These are phyloP conservation scores for Apiotrichum gamsii DNA, from an alignment of 1,284 basidiomycete genomes.

Conservation along the genomic window DNA sequence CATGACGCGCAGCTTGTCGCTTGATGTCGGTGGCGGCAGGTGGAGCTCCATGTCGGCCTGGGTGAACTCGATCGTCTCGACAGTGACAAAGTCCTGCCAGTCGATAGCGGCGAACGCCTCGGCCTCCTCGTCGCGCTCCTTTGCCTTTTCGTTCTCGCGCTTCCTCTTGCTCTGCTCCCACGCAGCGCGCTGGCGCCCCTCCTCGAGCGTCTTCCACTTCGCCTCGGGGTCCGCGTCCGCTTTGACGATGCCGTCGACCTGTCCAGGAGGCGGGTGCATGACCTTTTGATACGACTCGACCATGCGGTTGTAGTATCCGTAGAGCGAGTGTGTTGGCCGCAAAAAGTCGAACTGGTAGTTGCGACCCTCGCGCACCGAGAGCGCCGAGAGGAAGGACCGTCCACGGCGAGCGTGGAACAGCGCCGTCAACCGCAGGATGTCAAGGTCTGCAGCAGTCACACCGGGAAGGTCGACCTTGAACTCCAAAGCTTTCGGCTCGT, in stretches of 20 bases:
- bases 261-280: conserved; percentile 72
- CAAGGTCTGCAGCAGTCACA: conserved; percentile 85
- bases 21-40: conserved; percentile 87
- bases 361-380: conserved; percentile 81
- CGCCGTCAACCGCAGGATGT: conserved; percentile 85
- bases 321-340: conserved; percentile 89
- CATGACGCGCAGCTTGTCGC: conserved; percentile 93
- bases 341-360: conserved; percentile 99
- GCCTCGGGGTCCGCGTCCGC: conserved; percentile 55
- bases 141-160: conserved; percentile 75
- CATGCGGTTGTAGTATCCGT: conserved; percentile 92
- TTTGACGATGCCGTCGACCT: conserved; percentile 61
- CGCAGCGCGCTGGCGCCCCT: conserved; percentile 70
- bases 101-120: conserved; percentile 89
- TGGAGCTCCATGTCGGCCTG: conserved; percentile 83
- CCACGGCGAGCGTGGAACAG: conserved; percentile 92
- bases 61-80: conserved; percentile 98
- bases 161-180: conserved; percentile 83
- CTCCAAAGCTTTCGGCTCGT: conserved; percentile 75
- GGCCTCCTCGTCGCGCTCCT: conserved; percentile 68
- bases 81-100: conserved; percentile 99
- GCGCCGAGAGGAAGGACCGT: conserved; percentile 72
- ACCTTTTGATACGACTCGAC: conserved; percentile 95
- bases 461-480: conserved; percentile 86
- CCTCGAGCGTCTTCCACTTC: conserved; percentile 71